phyloP scores from a whole-genome alignment of 2,329 filamentous ascomycete genomes.

The Diaporthe ilicicola region DNA sequence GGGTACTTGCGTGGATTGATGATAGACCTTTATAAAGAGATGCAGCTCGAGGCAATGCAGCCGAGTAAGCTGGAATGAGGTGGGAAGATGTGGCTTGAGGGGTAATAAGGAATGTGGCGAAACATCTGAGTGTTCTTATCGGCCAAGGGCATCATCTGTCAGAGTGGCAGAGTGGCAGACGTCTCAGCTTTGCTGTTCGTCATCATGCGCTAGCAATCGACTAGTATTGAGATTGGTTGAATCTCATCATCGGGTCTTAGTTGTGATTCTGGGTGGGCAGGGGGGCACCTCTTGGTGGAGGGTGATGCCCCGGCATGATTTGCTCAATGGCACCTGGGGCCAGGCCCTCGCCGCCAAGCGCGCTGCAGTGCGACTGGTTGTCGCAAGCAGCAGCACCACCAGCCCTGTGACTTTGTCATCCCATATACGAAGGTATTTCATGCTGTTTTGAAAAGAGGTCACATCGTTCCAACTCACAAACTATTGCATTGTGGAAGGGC shows the following conservation, averaged over 20 bases:
- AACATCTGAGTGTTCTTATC: neutral
- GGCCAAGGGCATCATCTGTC: neutral
- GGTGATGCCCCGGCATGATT: constrained; percentile 25
- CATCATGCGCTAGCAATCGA: constrained; percentile 29
- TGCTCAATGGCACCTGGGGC: neutral
- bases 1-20: constrained; percentile 12
- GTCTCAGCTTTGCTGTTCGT: constrained; percentile 23
- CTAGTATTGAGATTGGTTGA: constrained; percentile 18
- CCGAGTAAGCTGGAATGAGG: constrained; percentile 4
- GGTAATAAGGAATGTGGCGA: constrained; percentile 29
- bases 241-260: constrained; percentile 8
- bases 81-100: constrained; percentile 29
- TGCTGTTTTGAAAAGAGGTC: neutral
- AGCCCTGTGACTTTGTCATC: neutral
- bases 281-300: constrained; percentile 9
- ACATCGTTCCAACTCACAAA: neutral
- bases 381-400: neutral
- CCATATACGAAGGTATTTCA: neutral
- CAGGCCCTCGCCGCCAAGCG: constrained; percentile 2
- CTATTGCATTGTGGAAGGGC: neutral
- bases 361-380: neutral
- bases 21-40: neutral
- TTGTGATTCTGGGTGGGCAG: neutral
- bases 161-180: constrained; percentile 7
- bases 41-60: neutral